Conservation (phyloP, 169 alveolate genomes). For the Plasmodium sp. region DNA sequence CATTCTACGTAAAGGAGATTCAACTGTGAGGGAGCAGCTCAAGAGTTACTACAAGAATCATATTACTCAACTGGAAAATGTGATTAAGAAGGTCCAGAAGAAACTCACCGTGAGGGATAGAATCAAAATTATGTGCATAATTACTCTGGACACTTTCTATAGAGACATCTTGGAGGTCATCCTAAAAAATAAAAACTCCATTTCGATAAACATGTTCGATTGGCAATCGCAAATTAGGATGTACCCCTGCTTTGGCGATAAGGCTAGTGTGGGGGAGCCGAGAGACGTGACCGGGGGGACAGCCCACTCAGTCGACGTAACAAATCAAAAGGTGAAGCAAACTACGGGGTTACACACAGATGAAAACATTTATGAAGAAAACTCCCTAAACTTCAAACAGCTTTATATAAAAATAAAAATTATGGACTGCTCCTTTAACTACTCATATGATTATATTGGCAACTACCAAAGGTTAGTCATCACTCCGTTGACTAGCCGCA, state of each 20-base stretch:
- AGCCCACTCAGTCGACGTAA: neutral
- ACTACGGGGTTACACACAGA: neutral
- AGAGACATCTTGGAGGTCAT: slow-evolving; percentile 95
- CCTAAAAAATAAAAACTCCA: slow-evolving; percentile 88
- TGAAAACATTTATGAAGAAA: slow-evolving; percentile 27
- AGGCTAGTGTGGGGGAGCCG: neutral
- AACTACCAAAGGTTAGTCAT: slow-evolving; percentile 96
- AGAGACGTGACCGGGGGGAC: neutral
- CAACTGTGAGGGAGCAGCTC: slow-evolving; percentile 79
- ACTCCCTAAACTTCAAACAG: slow-evolving; percentile 61
- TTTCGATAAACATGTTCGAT: slow-evolving; percentile 92
- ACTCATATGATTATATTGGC: slow-evolving; percentile 97
- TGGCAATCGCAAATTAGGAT: slow-evolving; percentile 97
- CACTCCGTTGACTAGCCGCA: slow-evolving; percentile 97
- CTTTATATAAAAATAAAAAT: slow-evolving; percentile 91
- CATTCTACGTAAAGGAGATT: slow-evolving; percentile 77
- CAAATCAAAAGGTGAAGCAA: neutral
- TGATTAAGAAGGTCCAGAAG: slow-evolving; percentile 94
- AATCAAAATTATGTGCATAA: slow-evolving; percentile 94
- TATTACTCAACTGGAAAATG: slow-evolving; percentile 85
- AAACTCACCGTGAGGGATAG: slow-evolving; percentile 89
- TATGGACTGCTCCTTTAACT: slow-evolving; percentile 94
- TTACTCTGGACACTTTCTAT: slow-evolving; percentile 96
- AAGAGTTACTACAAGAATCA: slow-evolving; percentile 83
- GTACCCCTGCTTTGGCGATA: slow-evolving; percentile 76